phyloP scores from a whole-genome alignment of 2,329 filamentous ascomycete genomes.

The Samsoniella hepiali region DNA sequence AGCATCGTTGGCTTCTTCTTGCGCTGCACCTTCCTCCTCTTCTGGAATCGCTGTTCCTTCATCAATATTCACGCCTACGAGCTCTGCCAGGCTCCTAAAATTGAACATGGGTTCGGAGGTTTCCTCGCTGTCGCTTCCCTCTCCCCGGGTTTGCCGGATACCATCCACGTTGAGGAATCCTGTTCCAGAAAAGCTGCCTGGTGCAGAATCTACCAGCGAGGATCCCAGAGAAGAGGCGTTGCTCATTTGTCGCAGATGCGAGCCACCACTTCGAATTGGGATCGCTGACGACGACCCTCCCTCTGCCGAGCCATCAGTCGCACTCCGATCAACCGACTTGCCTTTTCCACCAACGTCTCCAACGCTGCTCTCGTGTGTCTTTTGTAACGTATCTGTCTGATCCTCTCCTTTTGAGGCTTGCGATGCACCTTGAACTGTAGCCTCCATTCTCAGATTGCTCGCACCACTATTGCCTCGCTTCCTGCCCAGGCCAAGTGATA shows the following conservation, averaged over 20 bases:
- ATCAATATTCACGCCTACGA: slow-evolving; percentile 67
- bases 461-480: slow-evolving; percentile 57
- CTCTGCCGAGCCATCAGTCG: slow-evolving; percentile 19
- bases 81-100: slow-evolving; percentile 80
- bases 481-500: slow-evolving; percentile 59
- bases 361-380: slow-evolving; percentile 29
- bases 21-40: slow-evolving; percentile 16
- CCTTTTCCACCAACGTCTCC: slow-evolving; percentile 52
- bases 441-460: slow-evolving; percentile 58
- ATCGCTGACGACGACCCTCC: slow-evolving; percentile 36
- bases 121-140: slow-evolving; percentile 50
- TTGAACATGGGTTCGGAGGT: slow-evolving; percentile 80
- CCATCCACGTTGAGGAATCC: slow-evolving; percentile 34
- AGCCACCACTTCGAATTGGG: slow-evolving; percentile 56
- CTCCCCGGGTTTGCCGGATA: slow-evolving; percentile 41
- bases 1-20: slow-evolving; percentile 21
- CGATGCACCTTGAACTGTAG: slow-evolving; percentile 46
- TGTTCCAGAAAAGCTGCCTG: slow-evolving; percentile 47
- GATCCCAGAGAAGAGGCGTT: slow-evolving; percentile 82
- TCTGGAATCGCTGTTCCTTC: slow-evolving; percentile 36
- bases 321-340: slow-evolving; percentile 62
- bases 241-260: slow-evolving; percentile 77
- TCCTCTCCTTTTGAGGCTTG: slow-evolving; percentile 27
- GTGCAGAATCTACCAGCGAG: slow-evolving; percentile 66
- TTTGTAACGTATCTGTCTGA: slow-evolving; percentile 20